phyloP scores from a whole-genome alignment of 495 filamentous ascomycete species.

The Physcia stellaris region DNA sequence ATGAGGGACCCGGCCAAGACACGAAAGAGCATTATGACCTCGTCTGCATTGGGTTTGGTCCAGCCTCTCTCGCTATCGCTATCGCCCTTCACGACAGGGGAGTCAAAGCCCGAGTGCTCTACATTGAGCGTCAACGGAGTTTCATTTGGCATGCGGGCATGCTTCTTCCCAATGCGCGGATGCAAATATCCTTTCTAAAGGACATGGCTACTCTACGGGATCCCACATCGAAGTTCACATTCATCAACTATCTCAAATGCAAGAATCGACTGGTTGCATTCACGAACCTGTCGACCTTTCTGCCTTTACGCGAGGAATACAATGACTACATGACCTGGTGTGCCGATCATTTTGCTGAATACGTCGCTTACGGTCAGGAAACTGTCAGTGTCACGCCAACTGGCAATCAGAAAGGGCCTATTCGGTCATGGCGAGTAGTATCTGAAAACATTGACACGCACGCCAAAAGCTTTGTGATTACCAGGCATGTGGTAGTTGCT shows the following conservation, averaged over 20 bases:
- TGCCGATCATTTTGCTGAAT: constrained; percentile 61
- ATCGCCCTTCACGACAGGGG: constrained; percentile 70
- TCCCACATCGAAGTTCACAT: constrained; percentile 84
- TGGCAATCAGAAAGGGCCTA: constrained; percentile 19
- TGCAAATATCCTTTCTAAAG: constrained; percentile 98
- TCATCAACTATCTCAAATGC: constrained; percentile 80
- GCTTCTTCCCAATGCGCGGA: constrained; percentile 81
- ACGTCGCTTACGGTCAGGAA: constrained; percentile 66
- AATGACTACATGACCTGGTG: constrained; percentile 96
- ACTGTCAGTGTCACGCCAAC: constrained; percentile 47
- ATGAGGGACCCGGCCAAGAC: too few species aligned
- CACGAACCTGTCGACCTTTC: constrained; percentile 78
- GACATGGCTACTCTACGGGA: constrained; percentile 82
- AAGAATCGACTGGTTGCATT: constrained; percentile 73
- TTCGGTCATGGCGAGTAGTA: constrained; percentile 40
- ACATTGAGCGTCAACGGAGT: constrained; percentile 68
- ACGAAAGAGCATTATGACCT: constrained; percentile 57
- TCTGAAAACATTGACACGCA: constrained; percentile 40
- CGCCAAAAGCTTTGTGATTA: constrained; percentile 35
- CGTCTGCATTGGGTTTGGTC: constrained; percentile 85
- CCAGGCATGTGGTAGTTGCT: constrained; percentile 77
- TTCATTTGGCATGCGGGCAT: constrained; percentile 94
- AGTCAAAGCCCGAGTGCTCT: constrained; percentile 43
- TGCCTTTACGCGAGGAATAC: constrained; percentile 76
- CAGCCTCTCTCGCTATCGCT: constrained; percentile 84